Evolutionary conservation across 225 moss, liverwort and hornwort species (phyloP).

Genomic region (Pseudoscleropodium purum): DNA sequence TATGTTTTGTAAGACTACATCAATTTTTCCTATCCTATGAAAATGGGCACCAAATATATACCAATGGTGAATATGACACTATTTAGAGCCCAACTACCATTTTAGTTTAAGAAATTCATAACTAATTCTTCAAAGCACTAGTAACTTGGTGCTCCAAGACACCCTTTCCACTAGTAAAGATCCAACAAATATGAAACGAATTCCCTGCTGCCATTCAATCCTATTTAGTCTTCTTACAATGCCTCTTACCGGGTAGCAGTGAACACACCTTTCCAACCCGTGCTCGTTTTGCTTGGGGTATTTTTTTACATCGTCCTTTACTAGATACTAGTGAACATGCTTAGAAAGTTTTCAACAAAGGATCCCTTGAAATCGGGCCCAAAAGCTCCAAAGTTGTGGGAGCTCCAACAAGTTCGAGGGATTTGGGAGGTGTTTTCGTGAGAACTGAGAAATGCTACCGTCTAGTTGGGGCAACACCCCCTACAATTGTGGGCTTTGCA

Average conservation of each 20-base stretch:
- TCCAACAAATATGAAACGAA: neutral
- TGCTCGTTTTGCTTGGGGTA: neutral
- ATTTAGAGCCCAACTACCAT: neutral
- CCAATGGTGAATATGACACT: accelerated
- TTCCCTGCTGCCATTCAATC: no score
- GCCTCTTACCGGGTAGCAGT: neutral
- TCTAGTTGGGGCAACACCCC: neutral
- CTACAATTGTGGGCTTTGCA: neutral
- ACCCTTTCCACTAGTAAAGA: accelerated
- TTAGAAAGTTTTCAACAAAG: accelerated
- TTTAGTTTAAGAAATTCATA: neutral
- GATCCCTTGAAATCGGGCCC: neutral
- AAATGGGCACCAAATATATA: neutral
- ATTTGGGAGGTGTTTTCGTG: neutral
- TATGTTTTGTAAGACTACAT: neutral
- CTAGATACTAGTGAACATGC: neutral
- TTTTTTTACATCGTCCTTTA: neutral
- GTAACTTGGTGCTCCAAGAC: accelerated
- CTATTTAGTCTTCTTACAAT: no score
- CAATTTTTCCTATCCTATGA: neutral
- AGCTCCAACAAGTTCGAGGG: neutral
- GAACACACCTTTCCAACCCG: neutral
- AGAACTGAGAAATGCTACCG: neutral
- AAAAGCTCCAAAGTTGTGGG: neutral
- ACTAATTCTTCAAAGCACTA: neutral